Percentiles rank a stretch among this genome's conserved stretches.
These are phyloP conservation scores for Lentinula guzmanii DNA, from an alignment of 768 basidiomycete species.

Conservation along the genomic window DNA sequence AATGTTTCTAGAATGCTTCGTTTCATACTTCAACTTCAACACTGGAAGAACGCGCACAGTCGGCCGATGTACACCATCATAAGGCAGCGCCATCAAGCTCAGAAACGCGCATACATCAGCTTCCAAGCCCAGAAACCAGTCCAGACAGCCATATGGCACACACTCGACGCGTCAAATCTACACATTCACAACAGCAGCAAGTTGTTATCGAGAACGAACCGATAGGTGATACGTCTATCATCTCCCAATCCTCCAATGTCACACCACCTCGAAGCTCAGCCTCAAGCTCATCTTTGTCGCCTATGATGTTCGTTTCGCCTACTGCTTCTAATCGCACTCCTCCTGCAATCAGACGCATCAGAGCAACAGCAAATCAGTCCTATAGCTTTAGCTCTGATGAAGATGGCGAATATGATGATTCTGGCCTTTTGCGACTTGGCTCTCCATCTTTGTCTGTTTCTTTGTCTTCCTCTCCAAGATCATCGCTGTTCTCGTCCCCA, in stretches of 20 bases:
- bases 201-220: neutral
- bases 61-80: neutral
- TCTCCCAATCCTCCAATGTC: neutral
- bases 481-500: slow-evolving; percentile 58
- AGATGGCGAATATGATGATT: slow-evolving; percentile 8
- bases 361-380: neutral
- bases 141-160: neutral
- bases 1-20: neutral
- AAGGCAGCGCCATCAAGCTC: neutral
- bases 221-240: neutral
- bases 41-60: neutral
- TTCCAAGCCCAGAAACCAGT: slow-evolving; percentile 5
- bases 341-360: neutral
- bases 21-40: neutral
- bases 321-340: slow-evolving; percentile 5
- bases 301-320: slow-evolving; percentile 8
- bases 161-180: neutral
- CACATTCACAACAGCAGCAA: neutral
- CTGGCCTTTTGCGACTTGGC: slow-evolving; percentile 2
- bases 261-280: neutral
- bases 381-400: slow-evolving; percentile 4
- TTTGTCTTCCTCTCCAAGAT: slow-evolving; percentile 63
- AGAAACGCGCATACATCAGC: slow-evolving; percentile 14
- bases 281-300: slow-evolving; percentile 1
- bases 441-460: slow-evolving; percentile 12